Base-by-base conservation (phyloP, 192 early-diverging fungal genomes). In the Coemansia sp. region DNA sequence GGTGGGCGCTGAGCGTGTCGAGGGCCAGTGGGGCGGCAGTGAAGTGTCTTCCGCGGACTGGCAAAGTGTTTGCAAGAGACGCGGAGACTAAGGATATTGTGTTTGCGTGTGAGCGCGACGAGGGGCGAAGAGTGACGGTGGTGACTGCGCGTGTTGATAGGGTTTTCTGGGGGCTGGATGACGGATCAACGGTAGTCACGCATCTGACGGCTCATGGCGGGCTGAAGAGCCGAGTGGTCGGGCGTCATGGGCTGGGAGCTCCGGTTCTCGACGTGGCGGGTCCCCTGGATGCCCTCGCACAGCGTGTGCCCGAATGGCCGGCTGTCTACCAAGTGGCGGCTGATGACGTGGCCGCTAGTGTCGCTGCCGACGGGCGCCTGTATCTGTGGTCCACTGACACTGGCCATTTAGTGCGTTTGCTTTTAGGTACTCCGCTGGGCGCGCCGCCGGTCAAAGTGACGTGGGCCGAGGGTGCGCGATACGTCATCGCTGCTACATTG, bases 1-100 rank as follows among this genome's bases (percentile, higher is more conserved):
- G 66, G 21, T 80, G 78, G 78, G 78, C 70, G 53, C 48, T 80
- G 37, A 69, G 72, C 0, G 70, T 76, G 42, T 72, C 73, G 21
- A 62, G 32, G 51, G 67, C 51, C 0, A 61, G 38, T 0, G 31
- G 32, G 0, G 66, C 64, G n/a, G 69, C 59, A 0, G 51, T 69
- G 32, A 38, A 32, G 42, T 66, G 64, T 36, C 55, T 41, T 23
- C 73, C 75, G 15, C 17, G 25, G 55, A 69, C 62, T 0, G 78
- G 73, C 11, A 63, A 51, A 41, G 66, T 73, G 25, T 68, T 63
- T 66, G 76, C 73, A 44, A 65, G 75, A 32, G 70, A 72, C 12
- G 50, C 66, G 36, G 64, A 77, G 27, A 63, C 34, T 11, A 36
- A 23, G 0, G 42, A 62, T 21, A 46, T 77, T 3, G 66, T 77